Base-by-base conservation (phyloP, 176 grass and related monocot genomes). In the Bolboschoenus planiculmis region DNA sequence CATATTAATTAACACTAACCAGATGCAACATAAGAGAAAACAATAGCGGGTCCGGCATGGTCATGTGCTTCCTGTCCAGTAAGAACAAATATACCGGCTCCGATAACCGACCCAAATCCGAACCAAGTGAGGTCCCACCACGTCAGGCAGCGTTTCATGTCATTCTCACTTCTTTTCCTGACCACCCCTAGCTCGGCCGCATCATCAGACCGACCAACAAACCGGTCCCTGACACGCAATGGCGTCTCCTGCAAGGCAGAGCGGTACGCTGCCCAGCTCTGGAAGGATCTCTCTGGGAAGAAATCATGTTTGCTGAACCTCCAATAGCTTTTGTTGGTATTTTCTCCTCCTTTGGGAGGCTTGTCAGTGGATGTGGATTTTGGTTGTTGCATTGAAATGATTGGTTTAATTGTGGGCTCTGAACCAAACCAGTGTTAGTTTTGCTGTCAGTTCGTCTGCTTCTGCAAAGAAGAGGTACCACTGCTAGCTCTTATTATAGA, bases 81-180 rank as follows among this genome's bases (percentile, higher is more conserved):
- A 36, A 98, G 83, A 58, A 98, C 92, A 78, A 98, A 98, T 92
- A 98, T 98, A 0, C 96, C 96, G 0, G 92, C 86, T 50, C 96
- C 96, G 61, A 98, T 91, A 64, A 91, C 90, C 10, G 90, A 95
- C 4, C 96, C 96, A 84, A 98, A 98, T 1, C 96, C 92, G 75
- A 98, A 91, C 96, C 96, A 98, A 5, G 89, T 93, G 1, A 98
- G 95, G 81, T 98, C 96, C 96, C 96, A 98, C 96, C 96, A 98
- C 1, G 86, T 93, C 29, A 98, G 87, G 87, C 92, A 95, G 31
- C 96, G 88, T 13, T 87, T 88, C 92, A 98, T 95, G 24, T 95
- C 90, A 88, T 98, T 84, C 89, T 93, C 96, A 90, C 96, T 98
- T 46, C 88, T 90, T 4, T 87, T 85, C 0, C 90, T 90, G 40